Evolutionary conservation across 2,329 filamentous ascomycete species (phyloP).

Genomic region (Catunica adiposa): DNA sequence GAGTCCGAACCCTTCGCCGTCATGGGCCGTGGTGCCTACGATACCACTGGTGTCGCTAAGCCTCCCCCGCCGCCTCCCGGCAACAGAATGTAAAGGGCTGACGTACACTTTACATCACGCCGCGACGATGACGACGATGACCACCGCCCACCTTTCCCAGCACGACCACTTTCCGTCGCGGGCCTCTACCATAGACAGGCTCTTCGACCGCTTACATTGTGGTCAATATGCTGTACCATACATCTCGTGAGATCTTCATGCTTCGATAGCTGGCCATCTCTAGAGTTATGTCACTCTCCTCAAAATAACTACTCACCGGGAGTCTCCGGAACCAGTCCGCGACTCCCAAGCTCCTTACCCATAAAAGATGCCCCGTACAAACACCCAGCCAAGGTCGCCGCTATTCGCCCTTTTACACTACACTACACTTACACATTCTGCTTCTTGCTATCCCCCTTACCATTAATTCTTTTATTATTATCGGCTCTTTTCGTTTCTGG

Average conservation of each 20-base stretch:
- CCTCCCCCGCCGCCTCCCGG: constrained; percentile 26
- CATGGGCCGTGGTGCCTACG: constrained; percentile 36
- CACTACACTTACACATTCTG: background rate
- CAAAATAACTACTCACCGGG: background rate
- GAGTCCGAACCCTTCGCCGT: constrained; percentile 23
- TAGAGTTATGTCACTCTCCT: background rate
- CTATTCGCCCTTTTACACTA: background rate
- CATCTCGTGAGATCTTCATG: background rate
- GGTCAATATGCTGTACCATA: background rate
- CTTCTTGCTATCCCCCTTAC: background rate
- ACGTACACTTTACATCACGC: background rate
- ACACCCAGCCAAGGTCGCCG: background rate
- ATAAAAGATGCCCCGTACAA: background rate
- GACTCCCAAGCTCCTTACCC: background rate
- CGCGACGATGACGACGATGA: no score
- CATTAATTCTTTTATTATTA: constrained; percentile 2
- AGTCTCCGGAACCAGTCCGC: background rate
- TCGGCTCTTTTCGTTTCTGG: background rate
- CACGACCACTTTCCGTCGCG: background rate
- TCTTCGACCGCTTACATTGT: background rate
- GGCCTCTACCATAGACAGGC: background rate
- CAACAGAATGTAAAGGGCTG: background rate
- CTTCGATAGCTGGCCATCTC: background rate
- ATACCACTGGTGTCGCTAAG: constrained; percentile 34
- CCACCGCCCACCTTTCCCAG: no score